A percentile compares a stretch with the other conserved stretches of the same genome.
phyloP scores from a whole-genome alignment of 345 rosid species.

The Hibiscus mutabilis region DNA sequence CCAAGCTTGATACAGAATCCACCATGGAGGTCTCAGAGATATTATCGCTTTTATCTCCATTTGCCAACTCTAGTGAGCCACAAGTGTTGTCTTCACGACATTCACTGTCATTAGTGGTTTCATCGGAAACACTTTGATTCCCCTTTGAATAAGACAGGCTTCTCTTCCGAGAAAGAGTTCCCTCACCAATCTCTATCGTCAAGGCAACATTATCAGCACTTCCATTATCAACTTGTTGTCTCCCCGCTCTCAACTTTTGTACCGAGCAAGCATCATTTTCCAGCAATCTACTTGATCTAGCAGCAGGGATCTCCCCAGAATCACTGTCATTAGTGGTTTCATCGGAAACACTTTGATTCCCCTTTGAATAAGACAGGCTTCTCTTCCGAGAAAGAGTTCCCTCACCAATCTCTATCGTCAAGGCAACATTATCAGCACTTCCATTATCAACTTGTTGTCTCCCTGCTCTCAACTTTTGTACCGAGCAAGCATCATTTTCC shows the following conservation, averaged over 20 bases:
- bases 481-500: constrained; percentile 26
- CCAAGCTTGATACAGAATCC: constrained; percentile 52
- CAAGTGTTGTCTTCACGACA: constrained; percentile 21
- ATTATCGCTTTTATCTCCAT: constrained; percentile 47
- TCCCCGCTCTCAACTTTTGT: constrained; percentile 25
- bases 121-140: constrained; percentile 25
- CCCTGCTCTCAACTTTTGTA: constrained; percentile 25
- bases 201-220: constrained; percentile 11
- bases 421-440: constrained; percentile 9
- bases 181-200: constrained; percentile 24
- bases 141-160: constrained; percentile 24
- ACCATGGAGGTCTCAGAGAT: constrained; percentile 59
- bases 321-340: constrained; percentile 30
- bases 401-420: constrained; percentile 22
- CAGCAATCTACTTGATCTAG: constrained; percentile 22
- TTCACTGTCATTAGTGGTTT: constrained; percentile 27
- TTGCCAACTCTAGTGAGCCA: constrained; percentile 24
- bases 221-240: constrained; percentile 19
- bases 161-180: constrained; percentile 19
- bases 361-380: constrained; percentile 23
- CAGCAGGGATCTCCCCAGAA: constrained; percentile 14
- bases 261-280: constrained; percentile 26
- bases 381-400: constrained; percentile 21
- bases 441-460: constrained; percentile 19
- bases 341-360: constrained; percentile 24